Evolutionary conservation across 106 monocot species (phyloP), one percentile per base, ranked within the genome.

Genomic region (Platanthera guangdongensis): DNA sequence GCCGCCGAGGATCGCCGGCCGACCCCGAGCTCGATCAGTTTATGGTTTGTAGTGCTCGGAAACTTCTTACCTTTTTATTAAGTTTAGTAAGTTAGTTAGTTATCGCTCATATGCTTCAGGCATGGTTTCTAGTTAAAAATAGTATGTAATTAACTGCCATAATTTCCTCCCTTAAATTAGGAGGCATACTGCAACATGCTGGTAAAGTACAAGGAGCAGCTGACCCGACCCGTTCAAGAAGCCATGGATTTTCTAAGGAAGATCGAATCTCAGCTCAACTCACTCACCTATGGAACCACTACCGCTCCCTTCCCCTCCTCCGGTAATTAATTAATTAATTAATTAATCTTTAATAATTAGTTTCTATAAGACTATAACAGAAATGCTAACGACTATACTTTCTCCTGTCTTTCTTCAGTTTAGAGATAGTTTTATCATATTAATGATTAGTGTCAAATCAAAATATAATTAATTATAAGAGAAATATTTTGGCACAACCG

Each of bases 1-100:
- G 82, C 67, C 85, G 84, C 5, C 57, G 50, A 7, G 59, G 45
- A n/a, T 45, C 79, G 6, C 72, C 80, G 47, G 52, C 74, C 1
- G 93, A 96, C 77, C 93, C 96, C 1, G 96, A 96, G 83, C 96
- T 96, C 21, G 93, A 96, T 70, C 93, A 91, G 84, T 96, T 96
- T 84, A 96, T 96, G 96, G 95, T 95, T 14, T 21, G 14, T 51
- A 21, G 25, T 1, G 39, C 39, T 39, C 39, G 39, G 3, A 39
- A 39, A 0, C 39, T 1, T 39, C 3, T 39, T 39, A 3, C 0
- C 25, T 25, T 25, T 0, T 25, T 0, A 0, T 25, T 0, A 25
- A 25, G 25, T 25, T 39, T 39, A 39, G 2, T 39, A 39, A 39
- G 39, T 39, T 39, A 39, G 39, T 39, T 3, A 39, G 39, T 39